Conservation (phyloP, 2,329 filamentous ascomycete genomes). For the Tolypocladium ovalisporum region DNA sequence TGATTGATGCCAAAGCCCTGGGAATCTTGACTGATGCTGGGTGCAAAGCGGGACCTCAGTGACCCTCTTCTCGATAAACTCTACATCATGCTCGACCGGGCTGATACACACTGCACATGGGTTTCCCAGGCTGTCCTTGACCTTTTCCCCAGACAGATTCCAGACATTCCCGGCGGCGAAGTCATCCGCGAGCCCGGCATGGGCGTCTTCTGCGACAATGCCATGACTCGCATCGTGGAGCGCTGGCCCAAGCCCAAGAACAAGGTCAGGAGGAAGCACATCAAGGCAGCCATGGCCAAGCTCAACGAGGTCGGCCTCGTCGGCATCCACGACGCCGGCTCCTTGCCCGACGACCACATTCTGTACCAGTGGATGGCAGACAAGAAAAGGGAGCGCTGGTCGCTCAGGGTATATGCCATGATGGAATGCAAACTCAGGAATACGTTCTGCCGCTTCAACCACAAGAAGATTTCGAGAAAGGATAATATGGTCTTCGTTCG, state of each 20-base stretch:
- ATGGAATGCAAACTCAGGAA: conserved; percentile 54
- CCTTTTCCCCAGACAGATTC: conserved; percentile 42
- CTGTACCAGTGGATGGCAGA: conserved; percentile 42
- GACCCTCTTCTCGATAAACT: conserved; percentile 38
- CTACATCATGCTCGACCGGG: conserved; percentile 59
- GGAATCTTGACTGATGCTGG: background rate
- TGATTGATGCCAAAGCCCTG: too few relatives aligned
- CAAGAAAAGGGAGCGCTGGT: conserved; percentile 36
- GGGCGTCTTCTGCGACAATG: conserved; percentile 65
- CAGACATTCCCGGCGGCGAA: conserved; percentile 51
- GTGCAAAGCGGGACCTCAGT: conserved; percentile 40
- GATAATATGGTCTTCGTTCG: conserved; percentile 44
- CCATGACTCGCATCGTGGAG: conserved; percentile 50
- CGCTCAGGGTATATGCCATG: conserved; percentile 57
- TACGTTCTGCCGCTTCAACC: conserved; percentile 47
- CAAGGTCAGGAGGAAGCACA: conserved; percentile 38
- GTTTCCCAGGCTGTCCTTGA: conserved; percentile 53
- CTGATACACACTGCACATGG: conserved; percentile 62
- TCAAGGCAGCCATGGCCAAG: conserved; percentile 49
- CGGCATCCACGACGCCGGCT: conserved; percentile 59
- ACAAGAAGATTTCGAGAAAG: conserved; percentile 28
- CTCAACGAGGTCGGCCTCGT: conserved; percentile 56
- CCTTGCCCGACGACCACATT: conserved; percentile 39
- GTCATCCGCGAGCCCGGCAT: conserved; percentile 48
- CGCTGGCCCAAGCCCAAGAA: conserved; percentile 45